phyloP scores from a whole-genome alignment of 192 early-diverging fungal genomes.

The Backusella liffmaniae region DNA sequence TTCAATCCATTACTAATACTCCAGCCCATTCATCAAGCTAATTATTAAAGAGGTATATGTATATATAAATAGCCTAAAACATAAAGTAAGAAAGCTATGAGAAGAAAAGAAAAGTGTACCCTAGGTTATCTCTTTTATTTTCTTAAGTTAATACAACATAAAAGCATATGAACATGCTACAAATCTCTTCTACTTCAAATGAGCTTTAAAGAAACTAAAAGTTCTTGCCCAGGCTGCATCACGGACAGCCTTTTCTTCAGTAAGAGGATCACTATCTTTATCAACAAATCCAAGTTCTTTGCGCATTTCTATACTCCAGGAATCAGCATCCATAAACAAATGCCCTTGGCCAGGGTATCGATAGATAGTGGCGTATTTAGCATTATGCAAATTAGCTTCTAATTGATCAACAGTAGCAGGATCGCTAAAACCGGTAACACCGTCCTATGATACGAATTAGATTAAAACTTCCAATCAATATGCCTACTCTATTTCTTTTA shows the following conservation, averaged over 20 bases:
- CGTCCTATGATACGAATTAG: constrained; percentile 6
- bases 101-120: neutral
- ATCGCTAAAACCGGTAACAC: constrained; percentile 26
- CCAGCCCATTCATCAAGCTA: no score
- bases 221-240: constrained; percentile 25
- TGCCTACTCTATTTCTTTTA: neutral
- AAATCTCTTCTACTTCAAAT: neutral
- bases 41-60: no score
- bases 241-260: constrained; percentile 15
- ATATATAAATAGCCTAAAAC: no score
- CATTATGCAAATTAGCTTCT: constrained; percentile 13
- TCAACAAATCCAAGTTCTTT: constrained; percentile 27
- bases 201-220: constrained; percentile 15
- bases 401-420: constrained; percentile 13
- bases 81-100: no score
- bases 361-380: constrained; percentile 21
- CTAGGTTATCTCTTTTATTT: neutral
- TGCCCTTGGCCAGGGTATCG: constrained; percentile 30
- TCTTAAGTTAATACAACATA: neutral
- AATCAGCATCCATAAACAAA: constrained; percentile 30
- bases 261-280: constrained; percentile 5
- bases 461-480: neutral
- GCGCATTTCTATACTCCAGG: constrained; percentile 20
- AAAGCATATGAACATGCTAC: neutral
- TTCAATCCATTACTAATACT: no score